Base-by-base conservation (phyloP, 306 rosid genomes). In the Cotoneaster glaucophyllus region DNA sequence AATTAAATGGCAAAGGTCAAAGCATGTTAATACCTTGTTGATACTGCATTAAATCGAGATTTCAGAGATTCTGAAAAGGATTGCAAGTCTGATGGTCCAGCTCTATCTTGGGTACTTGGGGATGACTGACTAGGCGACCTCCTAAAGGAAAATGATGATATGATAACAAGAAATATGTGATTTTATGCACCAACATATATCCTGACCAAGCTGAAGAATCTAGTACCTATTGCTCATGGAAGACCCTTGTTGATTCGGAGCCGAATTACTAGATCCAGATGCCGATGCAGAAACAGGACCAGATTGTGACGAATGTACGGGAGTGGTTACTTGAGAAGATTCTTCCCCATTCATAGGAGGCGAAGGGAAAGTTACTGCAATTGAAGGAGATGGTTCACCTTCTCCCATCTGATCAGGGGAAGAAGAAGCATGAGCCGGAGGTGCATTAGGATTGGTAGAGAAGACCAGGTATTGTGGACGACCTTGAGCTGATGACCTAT, bases 81-180 rank as follows among this genome's bases (percentile, higher is more conserved):
- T 79, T 90, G 99, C 9, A 89, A 79, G 54, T 95, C 98, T 65
- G 97, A 95, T 72, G 99, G 97, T 64, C 99, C 99, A 32, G 93
- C 96, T 84, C 93, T 89, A 75, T 92, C 98, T 77, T 89, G 96
- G 83, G 83, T 84, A 70, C 81, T 86, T 31, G 95, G 88, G 78
- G 89, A 84, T 45, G 91, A 81, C 77, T 86, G 97, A 71, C 80
- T 84, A 63, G 93, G 85, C 11, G 91, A 84, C 78, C 93, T 89
- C 80, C 95, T 85, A 76, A 18, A 69, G 64, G 11, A 75, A 52
- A 68, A 54, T 81, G 13, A 44, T 74, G 41, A 9, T 58, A 50
- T 64, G 39, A 4, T 65, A 19, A 26, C 19, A 62, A 3, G 4
- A 43, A 25, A 44, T 44, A 25, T 62, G 29, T 21, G 17, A 28